Conservation (phyloP, 371 early-diverging fungal genomes). For the Rhizomucor pusillus region DNA sequence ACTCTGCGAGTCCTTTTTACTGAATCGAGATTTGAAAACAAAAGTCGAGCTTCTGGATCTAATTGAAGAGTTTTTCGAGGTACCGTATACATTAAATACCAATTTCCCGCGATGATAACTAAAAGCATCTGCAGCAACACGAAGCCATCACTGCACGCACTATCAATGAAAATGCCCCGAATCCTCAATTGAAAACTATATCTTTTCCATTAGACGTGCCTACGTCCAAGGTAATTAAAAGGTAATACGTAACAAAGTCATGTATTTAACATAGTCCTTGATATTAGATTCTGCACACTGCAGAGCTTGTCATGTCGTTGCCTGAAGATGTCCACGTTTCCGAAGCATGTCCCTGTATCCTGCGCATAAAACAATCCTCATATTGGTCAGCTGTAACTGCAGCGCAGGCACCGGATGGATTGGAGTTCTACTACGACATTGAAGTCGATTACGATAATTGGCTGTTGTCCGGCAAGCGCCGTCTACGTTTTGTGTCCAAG, state of each 20-base stretch:
- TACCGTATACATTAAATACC: too few relatives aligned
- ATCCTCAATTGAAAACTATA: slow-evolving; percentile 28
- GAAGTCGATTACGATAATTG: slow-evolving; percentile 69
- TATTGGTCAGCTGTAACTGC: slow-evolving; percentile 45
- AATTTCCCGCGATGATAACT: too few relatives aligned
- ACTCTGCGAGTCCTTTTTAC: slow-evolving; percentile 54
- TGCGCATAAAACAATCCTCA: slow-evolving; percentile 57
- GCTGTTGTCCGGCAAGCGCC: slow-evolving; percentile 67
- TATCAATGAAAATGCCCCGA: slow-evolving; percentile 26
- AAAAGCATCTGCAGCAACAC: slow-evolving; percentile 18
- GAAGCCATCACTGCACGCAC: slow-evolving; percentile 40
- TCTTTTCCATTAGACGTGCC: slow-evolving; percentile 55
- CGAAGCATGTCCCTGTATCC: slow-evolving; percentile 51
- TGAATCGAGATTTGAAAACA: slow-evolving; percentile 54
- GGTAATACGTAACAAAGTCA: too few relatives aligned
- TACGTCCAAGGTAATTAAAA: slow-evolving; percentile 45
- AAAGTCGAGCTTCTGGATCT: slow-evolving; percentile 45
- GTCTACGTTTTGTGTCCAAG: slow-evolving; percentile 59
- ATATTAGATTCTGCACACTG: slow-evolving; percentile 51
- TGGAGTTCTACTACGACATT: slow-evolving; percentile 64
- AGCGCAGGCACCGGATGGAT: slow-evolving; percentile 15
- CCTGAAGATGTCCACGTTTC: slow-evolving; percentile 50
- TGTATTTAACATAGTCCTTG: too few relatives aligned
- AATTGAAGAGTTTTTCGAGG: slow-evolving; percentile 53
- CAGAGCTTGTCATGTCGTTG: slow-evolving; percentile 51